phyloP scores from a whole-genome alignment of 2,329 filamentous ascomycete species.

The Aspergillus felis region DNA sequence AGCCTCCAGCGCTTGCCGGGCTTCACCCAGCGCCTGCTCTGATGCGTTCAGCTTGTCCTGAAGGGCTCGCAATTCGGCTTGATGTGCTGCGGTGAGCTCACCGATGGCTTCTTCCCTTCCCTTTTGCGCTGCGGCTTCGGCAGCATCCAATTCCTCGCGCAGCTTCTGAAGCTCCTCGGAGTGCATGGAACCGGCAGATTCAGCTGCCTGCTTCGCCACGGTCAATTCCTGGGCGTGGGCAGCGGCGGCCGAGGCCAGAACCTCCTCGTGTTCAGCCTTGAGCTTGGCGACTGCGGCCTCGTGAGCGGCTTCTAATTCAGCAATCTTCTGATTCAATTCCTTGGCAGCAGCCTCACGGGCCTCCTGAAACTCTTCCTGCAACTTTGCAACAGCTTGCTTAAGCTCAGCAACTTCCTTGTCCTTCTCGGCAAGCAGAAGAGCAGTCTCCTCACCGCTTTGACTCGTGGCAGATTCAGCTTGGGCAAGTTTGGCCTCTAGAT shows the following conservation, averaged over 20 bases:
- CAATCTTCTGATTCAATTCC: constrained; percentile 21
- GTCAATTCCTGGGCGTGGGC: constrained; percentile 33
- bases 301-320: constrained; percentile 27
- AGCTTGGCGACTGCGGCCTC: constrained; percentile 24
- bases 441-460: constrained; percentile 21
- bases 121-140: constrained; percentile 26
- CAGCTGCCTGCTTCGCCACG: constrained; percentile 27
- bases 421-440: constrained; percentile 31
- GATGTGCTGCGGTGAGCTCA: constrained; percentile 29
- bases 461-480: constrained; percentile 27
- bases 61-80: constrained; percentile 30
- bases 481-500: constrained; percentile 33
- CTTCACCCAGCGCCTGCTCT: constrained; percentile 31
- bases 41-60: constrained; percentile 32
- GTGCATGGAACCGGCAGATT: constrained; percentile 27
- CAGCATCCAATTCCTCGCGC: constrained; percentile 28
- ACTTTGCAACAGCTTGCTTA: constrained; percentile 28
- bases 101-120: constrained; percentile 27
- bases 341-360: constrained; percentile 17
- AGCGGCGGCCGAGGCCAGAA: constrained; percentile 21
- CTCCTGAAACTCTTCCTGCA: constrained; percentile 33
- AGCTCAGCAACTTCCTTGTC: constrained; percentile 34
- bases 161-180: constrained; percentile 32
- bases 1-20: constrained; percentile 33
- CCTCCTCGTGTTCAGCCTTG: constrained; percentile 1